Evolutionary conservation across 129 eudicot species (phyloP).

Genomic region (Ambrosia artemisiifolia): DNA sequence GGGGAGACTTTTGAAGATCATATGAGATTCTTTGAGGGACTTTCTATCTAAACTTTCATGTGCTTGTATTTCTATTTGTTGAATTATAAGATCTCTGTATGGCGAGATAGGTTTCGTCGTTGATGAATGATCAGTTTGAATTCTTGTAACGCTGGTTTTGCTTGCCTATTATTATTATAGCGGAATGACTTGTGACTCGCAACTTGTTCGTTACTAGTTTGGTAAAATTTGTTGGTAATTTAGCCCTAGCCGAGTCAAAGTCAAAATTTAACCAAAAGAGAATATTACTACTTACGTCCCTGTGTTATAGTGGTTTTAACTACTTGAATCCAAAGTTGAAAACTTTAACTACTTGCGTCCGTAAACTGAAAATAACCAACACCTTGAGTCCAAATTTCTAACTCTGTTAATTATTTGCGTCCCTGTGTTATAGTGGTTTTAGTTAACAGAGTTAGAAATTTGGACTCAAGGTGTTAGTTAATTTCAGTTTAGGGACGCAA

Average conservation of each 20-base stretch:
- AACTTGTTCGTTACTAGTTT: neutral
- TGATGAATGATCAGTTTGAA: neutral
- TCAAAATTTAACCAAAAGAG: no score
- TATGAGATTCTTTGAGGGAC: constrained; percentile 75
- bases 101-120: neutral
- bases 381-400: no score
- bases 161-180: neutral
- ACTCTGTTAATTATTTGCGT: no score
- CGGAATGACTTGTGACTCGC: neutral
- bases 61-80: neutral
- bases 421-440: no score
- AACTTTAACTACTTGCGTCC: no score
- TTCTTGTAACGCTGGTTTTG: neutral
- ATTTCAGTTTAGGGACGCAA: no score
- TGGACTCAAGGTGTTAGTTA: no score
- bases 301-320: no score
- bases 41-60: constrained; percentile 22
- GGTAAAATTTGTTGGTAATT: neutral
- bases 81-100: neutral
- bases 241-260: neutral
- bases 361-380: no score
- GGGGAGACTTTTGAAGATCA: constrained; percentile 96
- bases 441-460: no score
- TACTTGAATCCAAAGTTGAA: no score
- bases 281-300: no score